Evolutionary conservation across 345 rosid species (phyloP), one percentile per base, ranked within the genome.

Genomic region (Eucalyptus pauciflora): DNA sequence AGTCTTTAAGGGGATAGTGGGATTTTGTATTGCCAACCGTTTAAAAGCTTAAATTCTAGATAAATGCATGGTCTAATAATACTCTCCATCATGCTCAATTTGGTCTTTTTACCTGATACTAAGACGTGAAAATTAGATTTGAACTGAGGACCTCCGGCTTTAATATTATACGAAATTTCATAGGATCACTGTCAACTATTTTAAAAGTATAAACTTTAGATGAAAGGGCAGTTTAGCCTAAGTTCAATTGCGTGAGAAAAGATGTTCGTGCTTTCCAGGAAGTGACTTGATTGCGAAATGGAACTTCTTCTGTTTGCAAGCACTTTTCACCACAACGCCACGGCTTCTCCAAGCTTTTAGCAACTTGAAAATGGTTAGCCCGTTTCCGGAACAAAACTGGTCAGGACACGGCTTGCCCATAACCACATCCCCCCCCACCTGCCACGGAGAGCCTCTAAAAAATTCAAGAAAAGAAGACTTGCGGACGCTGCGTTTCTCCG

Each of bases 81-180:
- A 52, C 58, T 18, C 10, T 52, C 2, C 4, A 52, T 20, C 10
- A 18, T 8, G 8, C 10, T 52, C 8, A 52, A 52, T 52, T 52
- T 52, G 58, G 58, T 52, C 2, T 52, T 52, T 45, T 52, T 18
- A 20, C 25, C 1, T 20, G 8, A 25, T 20, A 52, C 1, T 52
- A 52, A 52, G 5, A 4, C 5, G 8, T 52, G 10, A 52, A 52
- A 52, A 52, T 52, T 18, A 52, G 24, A 18, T 52, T 7, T 4
- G 8, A 18, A 52, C 0, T 18, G 0, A 52, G 5, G 10, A 52
- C 2, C 58, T 52, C 5, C 1, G 8, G 0, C 25, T 20, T 2
- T 20, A 20, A 52, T 1, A 52, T 0, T 52, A 52, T 1, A 7
- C 8, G 25, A 52, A 52, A 18, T 52, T 52, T 52, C n/a, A n/a